Percentiles rank a stretch among this genome's conserved stretches.
Conservation (phyloP, 2,329 filamentous ascomycete species). For the Cyanodermella asteris region DNA sequence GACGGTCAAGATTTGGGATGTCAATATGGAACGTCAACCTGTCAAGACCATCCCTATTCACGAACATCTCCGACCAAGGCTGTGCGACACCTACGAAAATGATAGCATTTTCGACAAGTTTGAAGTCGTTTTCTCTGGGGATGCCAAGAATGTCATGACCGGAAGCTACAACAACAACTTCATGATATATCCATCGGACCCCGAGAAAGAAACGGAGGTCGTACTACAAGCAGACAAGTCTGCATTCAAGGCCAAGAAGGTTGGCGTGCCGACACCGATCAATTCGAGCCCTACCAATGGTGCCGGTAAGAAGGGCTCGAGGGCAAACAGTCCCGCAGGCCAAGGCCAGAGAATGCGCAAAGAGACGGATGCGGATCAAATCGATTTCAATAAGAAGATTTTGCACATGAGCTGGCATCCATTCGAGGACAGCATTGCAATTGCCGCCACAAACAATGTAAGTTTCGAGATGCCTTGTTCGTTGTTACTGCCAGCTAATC, state of each 20-base stretch:
- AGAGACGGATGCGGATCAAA: conserved; percentile 96
- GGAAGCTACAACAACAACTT: conserved; percentile 99
- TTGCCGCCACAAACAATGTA: conserved; percentile 98
- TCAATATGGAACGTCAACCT: conserved; percentile 95
- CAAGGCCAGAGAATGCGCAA: conserved; percentile 92
- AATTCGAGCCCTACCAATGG: conserved; percentile 48
- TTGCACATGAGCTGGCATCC: conserved; percentile 99
- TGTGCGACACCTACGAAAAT: conserved; percentile 98
- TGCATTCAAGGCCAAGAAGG: conserved; percentile 99
- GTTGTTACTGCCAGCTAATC: conserved; percentile 2
- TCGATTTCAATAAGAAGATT: conserved; percentile 99
- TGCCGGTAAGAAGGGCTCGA: conserved; percentile 68
- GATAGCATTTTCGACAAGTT: conserved; percentile 99
- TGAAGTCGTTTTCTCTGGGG: conserved; percentile 94
- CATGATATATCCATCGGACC: conserved; percentile 98
- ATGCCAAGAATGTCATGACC: conserved; percentile 98
- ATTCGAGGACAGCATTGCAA: conserved; percentile 97
- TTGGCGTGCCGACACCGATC: conserved; percentile 91
- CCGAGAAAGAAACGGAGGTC: conserved; percentile 89
- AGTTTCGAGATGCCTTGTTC: conserved; percentile 23
- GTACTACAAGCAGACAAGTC: conserved; percentile 96
- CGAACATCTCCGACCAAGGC: conserved; percentile 76
- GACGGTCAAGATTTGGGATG: conserved; percentile 99
- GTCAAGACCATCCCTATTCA: conserved; percentile 98
- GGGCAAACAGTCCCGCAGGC: conserved; percentile 70